Evolutionary conservation across 2,329 filamentous ascomycete species (phyloP), one percentile per base, ranked within the genome.

Genomic region (Pseudogymnoascus sp.): DNA sequence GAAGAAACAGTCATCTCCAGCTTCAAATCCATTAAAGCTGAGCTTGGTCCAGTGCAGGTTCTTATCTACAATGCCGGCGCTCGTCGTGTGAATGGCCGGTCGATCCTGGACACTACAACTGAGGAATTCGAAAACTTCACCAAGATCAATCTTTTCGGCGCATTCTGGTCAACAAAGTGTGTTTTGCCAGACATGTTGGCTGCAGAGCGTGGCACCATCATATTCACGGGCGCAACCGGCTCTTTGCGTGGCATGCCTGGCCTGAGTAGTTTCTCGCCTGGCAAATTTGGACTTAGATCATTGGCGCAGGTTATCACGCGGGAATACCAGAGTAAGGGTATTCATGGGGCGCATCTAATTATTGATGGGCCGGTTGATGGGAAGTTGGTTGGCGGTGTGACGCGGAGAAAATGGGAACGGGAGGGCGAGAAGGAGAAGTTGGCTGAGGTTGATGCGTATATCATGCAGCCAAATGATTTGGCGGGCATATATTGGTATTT

Each of bases 171-270:
- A 1, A 59, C 59, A 9, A 66, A 66, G 21, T 64, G 63, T 24
- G 64, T 66, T 1, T 58, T 66, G 4, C 64, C 65, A 7, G 64
- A 66, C 29, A 66, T 66, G 65, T 35, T 66, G 13, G 62, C 65
- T 10, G 61, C 54, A 1, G 60, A 31, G 13, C 63, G 63, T 21
- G 65, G 65, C 6, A 66, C 65, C 0, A 63, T 95, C 10, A 87
- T 95, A 69, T 89, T 93, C 75, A 94, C 90, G 0, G 91, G 91
- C 35, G 90, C 91, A 0, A 95, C 90, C 0, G 91, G 90, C 0
- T 89, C 87, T 0, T 68, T 92, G 31, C 88, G 86, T 68, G 88
- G 88, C 6, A 88, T 84, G 15, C 84, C 88, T 0, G 76, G 78
- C 13, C 88, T 91, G 71, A 77, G 84, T 1, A 75, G 81, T 11